Evolutionary conservation across 2,329 filamentous ascomycete genomes (phyloP), one percentile per base, ranked within the genome.

Genomic region (Hypoxylon sp.): DNA sequence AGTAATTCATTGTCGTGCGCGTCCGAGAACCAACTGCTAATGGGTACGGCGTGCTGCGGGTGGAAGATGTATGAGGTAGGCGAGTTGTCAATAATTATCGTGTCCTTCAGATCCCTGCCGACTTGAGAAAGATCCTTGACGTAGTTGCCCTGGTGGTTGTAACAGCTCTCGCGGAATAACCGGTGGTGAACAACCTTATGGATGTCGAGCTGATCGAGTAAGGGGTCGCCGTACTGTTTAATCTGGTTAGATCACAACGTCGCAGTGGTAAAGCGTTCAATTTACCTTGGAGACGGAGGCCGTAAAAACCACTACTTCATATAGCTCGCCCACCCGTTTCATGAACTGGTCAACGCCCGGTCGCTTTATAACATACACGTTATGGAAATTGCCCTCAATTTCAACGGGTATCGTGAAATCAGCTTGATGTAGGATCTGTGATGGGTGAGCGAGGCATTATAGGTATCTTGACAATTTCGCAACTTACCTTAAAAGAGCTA

Each of bases 1-100:
- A 99, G 85, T 66, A 99, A 86, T 84, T 99, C 95, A 80, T 99
- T 99, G 82, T 99, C 95, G 80, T 99, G 95, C 65, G 95, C 95
- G 80, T 99, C 95, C 70, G 94, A 97, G 82, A 99, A 99, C 95
- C 95, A 99, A 84, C 94, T 98, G 86, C 94, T 97, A 81, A 99
- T 99, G 24, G 95, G 95, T 51, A 99, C 94, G 64, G 95, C 95
- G 78, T 99, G 95, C 82, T 99, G 94, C 22, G 95, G 95, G 77
- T 99, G 95, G 86, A 99, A 99, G 74, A 99, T 98, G 82, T 99
- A 99, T 11, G 94, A 98, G 4, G 95, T 99, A 2, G 95, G 95
- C 48, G 95, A 98, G 80, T 99, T 99, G 82, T 99, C 95, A 75
- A 99, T 99, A 78, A 99, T 99, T 76, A 99, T 99, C 19, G 94